phyloP scores from a whole-genome alignment of 2,329 filamentous ascomycete genomes.

The Didymella keratinophila region DNA sequence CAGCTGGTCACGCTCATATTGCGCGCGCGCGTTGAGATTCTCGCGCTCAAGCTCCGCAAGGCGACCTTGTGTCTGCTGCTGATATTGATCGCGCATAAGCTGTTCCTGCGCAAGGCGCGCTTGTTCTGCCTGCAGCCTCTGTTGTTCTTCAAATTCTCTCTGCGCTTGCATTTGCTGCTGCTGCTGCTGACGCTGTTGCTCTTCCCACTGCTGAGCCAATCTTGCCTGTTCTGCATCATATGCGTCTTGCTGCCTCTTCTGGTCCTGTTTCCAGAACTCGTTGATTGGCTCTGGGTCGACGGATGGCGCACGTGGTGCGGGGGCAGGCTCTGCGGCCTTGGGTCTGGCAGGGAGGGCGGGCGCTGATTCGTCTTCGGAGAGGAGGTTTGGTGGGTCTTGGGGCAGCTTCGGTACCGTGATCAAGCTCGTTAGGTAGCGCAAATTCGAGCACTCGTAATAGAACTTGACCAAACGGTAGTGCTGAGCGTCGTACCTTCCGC shows the following conservation, averaged over 20 bases:
- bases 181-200: slow-evolving; percentile 81
- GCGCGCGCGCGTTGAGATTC: slow-evolving; percentile 90
- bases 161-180: slow-evolving; percentile 85
- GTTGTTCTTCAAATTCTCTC: slow-evolving; percentile 95
- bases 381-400: slow-evolving; percentile 88
- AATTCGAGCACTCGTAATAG: slow-evolving; percentile 98
- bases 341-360: slow-evolving; percentile 84
- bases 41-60: slow-evolving; percentile 94
- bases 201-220: slow-evolving; percentile 84
- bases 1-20: slow-evolving; percentile 96
- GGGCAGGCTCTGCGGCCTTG: slow-evolving; percentile 67
- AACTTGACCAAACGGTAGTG: slow-evolving; percentile 97
- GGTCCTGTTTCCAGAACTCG: slow-evolving; percentile 96
- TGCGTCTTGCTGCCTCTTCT: slow-evolving; percentile 88
- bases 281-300: slow-evolving; percentile 94
- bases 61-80: slow-evolving; percentile 94
- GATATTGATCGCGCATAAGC: slow-evolving; percentile 83
- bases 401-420: slow-evolving; percentile 97
- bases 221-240: slow-evolving; percentile 94
- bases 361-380: slow-evolving; percentile 80
- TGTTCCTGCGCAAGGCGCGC: slow-evolving; percentile 91
- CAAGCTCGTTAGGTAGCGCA: slow-evolving; percentile 93
- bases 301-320: slow-evolving; percentile 70
- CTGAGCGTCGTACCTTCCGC: slow-evolving; percentile 90
- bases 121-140: slow-evolving; percentile 85